Base-by-base conservation (phyloP, 1,284 basidiomycete genomes). In the Golubevia sp. region DNA sequence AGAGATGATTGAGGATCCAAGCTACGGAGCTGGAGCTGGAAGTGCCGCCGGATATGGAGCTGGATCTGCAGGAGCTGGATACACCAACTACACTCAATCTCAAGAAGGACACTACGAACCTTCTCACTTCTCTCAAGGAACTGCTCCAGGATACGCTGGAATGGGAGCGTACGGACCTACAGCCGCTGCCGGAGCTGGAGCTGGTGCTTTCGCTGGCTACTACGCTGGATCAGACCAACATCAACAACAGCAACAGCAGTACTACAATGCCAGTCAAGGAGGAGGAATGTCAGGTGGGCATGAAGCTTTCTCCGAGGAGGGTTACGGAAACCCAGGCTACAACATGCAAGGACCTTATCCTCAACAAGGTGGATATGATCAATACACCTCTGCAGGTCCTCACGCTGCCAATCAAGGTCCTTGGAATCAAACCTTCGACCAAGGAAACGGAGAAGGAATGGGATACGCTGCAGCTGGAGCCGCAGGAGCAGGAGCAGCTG, bases 1-100 rank as follows among this genome's bases (percentile, higher is more conserved):
- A 6, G 80, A 82, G 60, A 76, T 81, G 76, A 75, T 75, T 60
- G 75, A 77, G 34, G 63, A 73, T n/a, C 70, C 74, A 5, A 61
- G 57, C 64, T 77, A 75, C 56, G 75, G 68, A 24, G 63, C 64
- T 5, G 51, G 51, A 53, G 11, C 24, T 13, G n/a, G n/a, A n/a
- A 63, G 61, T n/a, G 63, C 61, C 1, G 63, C 50, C n/a, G 60
- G 34, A 25, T 23, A 55, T 20, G 24, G 27, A 25, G 24, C 51
- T 2, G 70, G 62, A 23, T 67, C 60, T 24, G 67, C 63, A 18
- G 66, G 69, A 49, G 65, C 66, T 1, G 68, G 68, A 51, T 64
- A 64, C 8, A 68, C 68, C 0, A 63, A 61, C 7, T 68, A 62
- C 58, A 59, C 67, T n/a, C 68, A 67, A 66, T 73, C 71, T 64